A percentile compares a stretch with the other conserved stretches of the same genome.
These are phyloP conservation scores for Rhypophila decipiens DNA, from an alignment of 495 filamentous ascomycete genomes.

Conservation along the genomic window DNA sequence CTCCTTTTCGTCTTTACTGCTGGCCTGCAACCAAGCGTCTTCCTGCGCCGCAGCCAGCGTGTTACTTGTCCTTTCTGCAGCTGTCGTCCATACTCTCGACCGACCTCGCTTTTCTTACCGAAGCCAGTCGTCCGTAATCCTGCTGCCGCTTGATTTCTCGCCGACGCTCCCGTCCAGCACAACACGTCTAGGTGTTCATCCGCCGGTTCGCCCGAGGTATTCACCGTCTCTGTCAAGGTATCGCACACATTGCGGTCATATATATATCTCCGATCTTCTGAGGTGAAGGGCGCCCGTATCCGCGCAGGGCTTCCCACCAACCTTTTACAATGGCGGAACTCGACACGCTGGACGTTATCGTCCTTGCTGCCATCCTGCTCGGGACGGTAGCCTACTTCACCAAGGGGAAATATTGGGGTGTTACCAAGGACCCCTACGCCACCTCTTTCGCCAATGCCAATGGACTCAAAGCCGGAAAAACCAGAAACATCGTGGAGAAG, in stretches of 20 bases:
- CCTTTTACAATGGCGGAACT: conserved; percentile 74
- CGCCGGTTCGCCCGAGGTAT: too few relatives aligned
- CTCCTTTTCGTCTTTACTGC: conserved; percentile 1
- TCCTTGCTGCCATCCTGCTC: conserved; percentile 75
- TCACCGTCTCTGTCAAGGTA: too few relatives aligned
- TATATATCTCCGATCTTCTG: too few relatives aligned
- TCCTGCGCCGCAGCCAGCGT: background rate
- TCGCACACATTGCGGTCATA: too few relatives aligned
- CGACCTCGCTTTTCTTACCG: too few relatives aligned
- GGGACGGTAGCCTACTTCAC: conserved; percentile 95
- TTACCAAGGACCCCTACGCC: conserved; percentile 83
- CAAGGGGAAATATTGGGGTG: conserved; percentile 87
- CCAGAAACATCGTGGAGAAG: conserved; percentile 87
- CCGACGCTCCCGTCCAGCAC: too few relatives aligned
- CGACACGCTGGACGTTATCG: conserved; percentile 88
- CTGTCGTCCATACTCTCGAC: too few relatives aligned
- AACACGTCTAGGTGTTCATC: too few relatives aligned
- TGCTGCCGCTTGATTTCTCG: too few relatives aligned
- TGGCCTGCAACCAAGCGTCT: conserved; percentile 1
- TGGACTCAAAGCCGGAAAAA: conserved; percentile 76
- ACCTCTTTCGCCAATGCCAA: conserved; percentile 59
- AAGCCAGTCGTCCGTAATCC: too few relatives aligned
- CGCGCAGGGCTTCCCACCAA: too few relatives aligned
- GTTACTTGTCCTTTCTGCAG: background rate
- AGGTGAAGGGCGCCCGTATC: too few relatives aligned